Percentiles rank a stretch among this genome's conserved stretches.
phyloP scores from a whole-genome alignment of 1,284 basidiomycete genomes.

The Irpex rosettiformis region DNA sequence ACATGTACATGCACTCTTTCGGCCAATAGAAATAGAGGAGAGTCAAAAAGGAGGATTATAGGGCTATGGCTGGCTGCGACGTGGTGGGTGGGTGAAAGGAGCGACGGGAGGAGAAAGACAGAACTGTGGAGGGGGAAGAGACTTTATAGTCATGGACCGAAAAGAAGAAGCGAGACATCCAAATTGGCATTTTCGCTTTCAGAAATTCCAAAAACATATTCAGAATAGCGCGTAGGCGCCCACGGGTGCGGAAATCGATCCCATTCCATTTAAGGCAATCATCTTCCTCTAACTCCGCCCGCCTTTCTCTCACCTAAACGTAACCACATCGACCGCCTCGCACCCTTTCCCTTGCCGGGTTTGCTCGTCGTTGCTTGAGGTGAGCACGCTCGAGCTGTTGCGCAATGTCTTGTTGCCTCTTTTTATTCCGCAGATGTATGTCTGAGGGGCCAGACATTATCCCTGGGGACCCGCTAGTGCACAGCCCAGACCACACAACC shows the following conservation, averaged over 20 bases:
- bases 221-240: neutral
- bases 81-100: conserved; percentile 10
- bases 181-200: conserved; percentile 16
- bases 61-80: neutral
- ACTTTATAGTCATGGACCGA: conserved; percentile 25
- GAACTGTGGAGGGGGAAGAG: conserved; percentile 1
- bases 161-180: conserved; percentile 32
- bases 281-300: conserved; percentile 12
- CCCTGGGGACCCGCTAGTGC: neutral
- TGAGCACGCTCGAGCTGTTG: neutral
- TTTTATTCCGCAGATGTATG: neutral
- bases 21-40: neutral
- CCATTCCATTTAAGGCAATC: conserved; percentile 21
- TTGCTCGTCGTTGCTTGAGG: neutral
- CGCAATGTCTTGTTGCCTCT: neutral
- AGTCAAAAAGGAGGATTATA: neutral
- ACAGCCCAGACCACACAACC: conserved; percentile 1
- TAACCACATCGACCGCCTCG: neutral
- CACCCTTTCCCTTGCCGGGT: neutral
- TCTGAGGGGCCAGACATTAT: neutral
- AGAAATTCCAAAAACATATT: conserved; percentile 33
- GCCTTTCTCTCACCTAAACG: conserved; percentile 4
- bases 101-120: conserved; percentile 18
- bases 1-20: neutral
- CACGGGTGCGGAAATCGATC: conserved; percentile 1